Evolutionary conservation across 495 filamentous ascomycete genomes (phyloP).

Genomic region (Thermothielavioides terrestris): DNA sequence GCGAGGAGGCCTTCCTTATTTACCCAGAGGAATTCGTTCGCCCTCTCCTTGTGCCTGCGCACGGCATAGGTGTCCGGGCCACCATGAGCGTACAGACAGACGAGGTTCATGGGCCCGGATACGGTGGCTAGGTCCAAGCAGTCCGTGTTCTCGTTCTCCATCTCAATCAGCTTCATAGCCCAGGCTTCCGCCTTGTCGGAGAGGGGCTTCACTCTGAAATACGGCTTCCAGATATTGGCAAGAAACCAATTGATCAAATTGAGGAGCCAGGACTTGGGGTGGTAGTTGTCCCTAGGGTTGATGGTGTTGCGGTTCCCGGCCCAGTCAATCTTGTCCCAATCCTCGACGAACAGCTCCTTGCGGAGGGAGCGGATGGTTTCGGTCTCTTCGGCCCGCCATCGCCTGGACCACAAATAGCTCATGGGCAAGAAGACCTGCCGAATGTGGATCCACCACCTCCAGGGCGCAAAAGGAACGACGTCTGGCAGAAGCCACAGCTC

Average conservation of each 20-base stretch:
- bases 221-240: slow-evolving; percentile 69
- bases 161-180: slow-evolving; percentile 61
- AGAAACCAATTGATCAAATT: slow-evolving; percentile 67
- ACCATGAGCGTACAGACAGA: slow-evolving; percentile 75
- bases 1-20: slow-evolving; percentile 86
- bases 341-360: slow-evolving; percentile 75
- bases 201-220: slow-evolving; percentile 51
- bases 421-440: slow-evolving; percentile 88
- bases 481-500: slow-evolving; percentile 94
- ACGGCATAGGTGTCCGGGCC: slow-evolving; percentile 72
- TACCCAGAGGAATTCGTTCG: slow-evolving; percentile 86
- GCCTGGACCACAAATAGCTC: slow-evolving; percentile 78
- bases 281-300: slow-evolving; percentile 72
- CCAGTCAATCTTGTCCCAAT: slow-evolving; percentile 73
- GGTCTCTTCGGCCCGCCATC: slow-evolving; percentile 62
- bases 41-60: slow-evolving; percentile 64
- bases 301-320: slow-evolving; percentile 73
- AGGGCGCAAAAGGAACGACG: slow-evolving; percentile 89
- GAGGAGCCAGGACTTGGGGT: slow-evolving; percentile 80
- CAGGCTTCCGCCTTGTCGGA: slow-evolving; percentile 62
- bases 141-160: slow-evolving; percentile 85
- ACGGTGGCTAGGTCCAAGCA: slow-evolving; percentile 83
- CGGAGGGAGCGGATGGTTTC: slow-evolving; percentile 63
- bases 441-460: slow-evolving; percentile 99
- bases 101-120: slow-evolving; percentile 76